Conservation (phyloP, 2,329 filamentous ascomycete species). For the Myriosclerotinia duriaeana region DNA sequence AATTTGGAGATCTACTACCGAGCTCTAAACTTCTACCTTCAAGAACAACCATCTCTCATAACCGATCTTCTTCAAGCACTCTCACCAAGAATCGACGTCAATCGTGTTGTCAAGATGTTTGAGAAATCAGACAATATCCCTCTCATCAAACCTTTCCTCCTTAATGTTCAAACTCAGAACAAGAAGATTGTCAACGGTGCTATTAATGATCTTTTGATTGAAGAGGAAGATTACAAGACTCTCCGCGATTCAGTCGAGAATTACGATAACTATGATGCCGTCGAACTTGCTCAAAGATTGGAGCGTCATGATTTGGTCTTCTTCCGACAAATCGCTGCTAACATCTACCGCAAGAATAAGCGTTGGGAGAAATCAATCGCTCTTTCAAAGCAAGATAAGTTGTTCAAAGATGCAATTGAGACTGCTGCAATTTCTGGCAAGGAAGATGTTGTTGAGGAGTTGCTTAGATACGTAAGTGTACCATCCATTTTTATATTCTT, state of each 20-base stretch:
- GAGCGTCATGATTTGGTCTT: slow-evolving; percentile 98
- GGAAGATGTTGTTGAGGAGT: slow-evolving; percentile 88
- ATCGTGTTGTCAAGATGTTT: slow-evolving; percentile 99
- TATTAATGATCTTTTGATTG: slow-evolving; percentile 95
- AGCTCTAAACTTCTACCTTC: slow-evolving; percentile 92
- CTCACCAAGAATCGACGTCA: slow-evolving; percentile 93
- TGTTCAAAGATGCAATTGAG: slow-evolving; percentile 99
- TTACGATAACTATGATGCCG: slow-evolving; percentile 98
- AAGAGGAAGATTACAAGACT: slow-evolving; percentile 99
- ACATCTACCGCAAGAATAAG: slow-evolving; percentile 99
- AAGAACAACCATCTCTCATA: slow-evolving; percentile 91
- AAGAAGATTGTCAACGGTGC: slow-evolving; percentile 98
- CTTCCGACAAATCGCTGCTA: slow-evolving; percentile 98
- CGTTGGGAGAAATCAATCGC: slow-evolving; percentile 99
- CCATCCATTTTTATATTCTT: slow-evolving; percentile 20
- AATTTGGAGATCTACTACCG: slow-evolving; percentile 99
- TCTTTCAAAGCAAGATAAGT: slow-evolving; percentile 96
- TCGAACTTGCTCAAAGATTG: slow-evolving; percentile 84
- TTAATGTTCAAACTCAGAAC: slow-evolving; percentile 95
- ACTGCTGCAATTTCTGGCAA: slow-evolving; percentile 91
- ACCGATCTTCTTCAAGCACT: slow-evolving; percentile 93
- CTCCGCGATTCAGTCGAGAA: slow-evolving; percentile 96
- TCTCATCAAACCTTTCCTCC: slow-evolving; percentile 96
- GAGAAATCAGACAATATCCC: slow-evolving; percentile 98
- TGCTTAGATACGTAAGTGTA: slow-evolving; percentile 88